Conservation (phyloP, 352 stramenopile genomes). For the Phytophthora sp. region DNA sequence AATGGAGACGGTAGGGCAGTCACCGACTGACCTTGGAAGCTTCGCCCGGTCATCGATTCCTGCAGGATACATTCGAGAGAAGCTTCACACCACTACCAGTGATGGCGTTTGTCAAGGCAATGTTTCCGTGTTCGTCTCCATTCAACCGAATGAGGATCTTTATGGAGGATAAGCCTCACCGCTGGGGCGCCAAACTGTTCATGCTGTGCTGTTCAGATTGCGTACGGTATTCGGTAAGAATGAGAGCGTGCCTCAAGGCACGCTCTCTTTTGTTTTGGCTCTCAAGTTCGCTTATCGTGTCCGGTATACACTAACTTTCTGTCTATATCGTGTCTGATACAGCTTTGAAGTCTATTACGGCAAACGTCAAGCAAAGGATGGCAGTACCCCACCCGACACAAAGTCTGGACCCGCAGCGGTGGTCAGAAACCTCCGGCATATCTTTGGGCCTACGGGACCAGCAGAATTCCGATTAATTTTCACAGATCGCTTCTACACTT, state of each 20-base stretch:
- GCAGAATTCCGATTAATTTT: background rate
- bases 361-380: too few species aligned
- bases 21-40: too few species aligned
- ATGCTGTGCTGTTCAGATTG: constrained; percentile 2
- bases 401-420: constrained; percentile 10
- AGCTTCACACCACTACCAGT: too few species aligned
- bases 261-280: constrained; percentile 7
- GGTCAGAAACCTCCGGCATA: background rate
- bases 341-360: constrained; percentile 8
- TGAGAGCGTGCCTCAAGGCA: background rate
- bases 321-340: constrained; percentile 12
- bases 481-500: too few species aligned
- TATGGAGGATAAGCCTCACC: too few species aligned
- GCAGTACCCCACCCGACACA: background rate
- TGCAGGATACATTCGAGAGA: too few species aligned
- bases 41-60: too few species aligned
- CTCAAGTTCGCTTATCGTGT: constrained; percentile 16
- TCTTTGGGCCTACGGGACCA: background rate
- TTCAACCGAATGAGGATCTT: constrained; percentile 2
- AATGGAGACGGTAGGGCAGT: too few species aligned
- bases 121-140: too few species aligned
- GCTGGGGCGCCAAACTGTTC: constrained; percentile 5
- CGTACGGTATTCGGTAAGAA: constrained; percentile 7
- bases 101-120: too few species aligned
- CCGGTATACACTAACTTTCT: too few species aligned